Evolutionary conservation across 1,284 basidiomycete species (phyloP), one percentile per base, ranked within the genome.

Genomic region (Athelia sp.): DNA sequence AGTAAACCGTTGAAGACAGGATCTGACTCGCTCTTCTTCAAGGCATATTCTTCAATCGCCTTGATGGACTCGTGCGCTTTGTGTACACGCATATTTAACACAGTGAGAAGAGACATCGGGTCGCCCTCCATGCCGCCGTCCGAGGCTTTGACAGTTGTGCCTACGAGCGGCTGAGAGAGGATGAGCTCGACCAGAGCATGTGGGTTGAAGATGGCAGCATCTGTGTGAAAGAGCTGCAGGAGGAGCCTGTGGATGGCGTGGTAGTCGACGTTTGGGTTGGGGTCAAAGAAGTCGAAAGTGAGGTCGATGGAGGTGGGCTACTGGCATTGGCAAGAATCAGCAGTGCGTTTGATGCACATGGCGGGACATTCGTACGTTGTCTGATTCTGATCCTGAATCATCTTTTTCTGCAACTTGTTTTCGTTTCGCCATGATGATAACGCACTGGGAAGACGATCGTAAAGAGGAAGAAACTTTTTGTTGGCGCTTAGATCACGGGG

Each of bases 211-310:
- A 40, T 6, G 4, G 13, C 4, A 6, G 26, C 4, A 29, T 29
- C 26, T 29, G 26, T 29, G 26, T 29, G 26, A 56, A 96, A 84
- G 8, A 93, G 82, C 66, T 96, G 93, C 0, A 69, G 69, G 2
- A 94, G 68, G 3, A 97, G 78, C 0, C 88, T 79, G 60, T 93
- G 92, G 63, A 94, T 72, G 1, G 91, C 90, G 54, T 89, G 83
- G 67, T 88, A 94, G 72, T 98, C 93, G 52, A 91, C 76, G 43
- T 78, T 76, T 1, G 87, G 79, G 58, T 90, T 85, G 3, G 91
- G 82, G 66, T 90, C 85, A 75, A 90, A 93, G 66, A 95, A 97
- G 59, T 95, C 93, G 62, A 97, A 96, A 61, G 91, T 86, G 58
- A 97, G 88, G 66, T 96, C 81, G 63, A 90, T 74, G 68, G 84